Conservation (phyloP, 2,329 filamentous ascomycete genomes). For the Seiridium unicorne region DNA sequence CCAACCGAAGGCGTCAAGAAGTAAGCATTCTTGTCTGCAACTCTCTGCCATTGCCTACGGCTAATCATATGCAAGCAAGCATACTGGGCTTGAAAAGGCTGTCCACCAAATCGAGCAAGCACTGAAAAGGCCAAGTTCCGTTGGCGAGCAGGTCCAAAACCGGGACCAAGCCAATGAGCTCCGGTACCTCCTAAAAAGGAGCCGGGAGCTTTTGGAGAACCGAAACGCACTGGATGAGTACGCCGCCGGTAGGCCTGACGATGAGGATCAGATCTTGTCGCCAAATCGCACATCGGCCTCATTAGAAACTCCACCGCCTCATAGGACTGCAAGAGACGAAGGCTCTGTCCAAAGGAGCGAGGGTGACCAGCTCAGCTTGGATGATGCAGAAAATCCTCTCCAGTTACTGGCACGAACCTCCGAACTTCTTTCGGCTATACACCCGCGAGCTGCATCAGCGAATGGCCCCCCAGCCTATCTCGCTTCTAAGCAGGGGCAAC, state of each 20-base stretch:
- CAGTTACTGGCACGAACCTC: conserved; percentile 73
- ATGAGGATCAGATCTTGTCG: conserved; percentile 22
- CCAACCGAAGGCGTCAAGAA: conserved; percentile 60
- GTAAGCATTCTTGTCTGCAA: conserved; percentile 37
- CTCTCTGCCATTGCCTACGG: conserved; percentile 1
- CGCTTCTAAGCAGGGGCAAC: conserved; percentile 13
- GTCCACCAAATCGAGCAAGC: conserved; percentile 73
- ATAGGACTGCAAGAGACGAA: conserved; percentile 24
- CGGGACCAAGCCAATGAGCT: conserved; percentile 43
- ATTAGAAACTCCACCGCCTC: conserved; percentile 26
- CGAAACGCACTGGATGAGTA: conserved; percentile 12
- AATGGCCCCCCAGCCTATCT: conserved; percentile 13
- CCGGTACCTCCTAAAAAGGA: conserved; percentile 48
- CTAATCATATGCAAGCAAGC: conserved; percentile 52
- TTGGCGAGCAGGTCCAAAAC: conserved; percentile 35
- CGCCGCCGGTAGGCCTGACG: conserved; percentile 15
- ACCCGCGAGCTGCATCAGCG: conserved; percentile 19
- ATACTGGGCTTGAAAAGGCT: conserved; percentile 71
- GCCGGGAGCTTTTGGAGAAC: conserved; percentile 35
- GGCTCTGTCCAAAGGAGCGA: conserved; percentile 33
- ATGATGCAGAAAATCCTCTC: conserved; percentile 73
- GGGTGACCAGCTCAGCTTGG: conserved; percentile 46
- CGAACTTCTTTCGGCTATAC: conserved; percentile 49
- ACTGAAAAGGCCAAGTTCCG: conserved; percentile 52
- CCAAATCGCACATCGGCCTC: conserved; percentile 26